Base-by-base conservation (phyloP, 2,329 filamentous ascomycete genomes). In the Furcasterigmium furcatum region DNA sequence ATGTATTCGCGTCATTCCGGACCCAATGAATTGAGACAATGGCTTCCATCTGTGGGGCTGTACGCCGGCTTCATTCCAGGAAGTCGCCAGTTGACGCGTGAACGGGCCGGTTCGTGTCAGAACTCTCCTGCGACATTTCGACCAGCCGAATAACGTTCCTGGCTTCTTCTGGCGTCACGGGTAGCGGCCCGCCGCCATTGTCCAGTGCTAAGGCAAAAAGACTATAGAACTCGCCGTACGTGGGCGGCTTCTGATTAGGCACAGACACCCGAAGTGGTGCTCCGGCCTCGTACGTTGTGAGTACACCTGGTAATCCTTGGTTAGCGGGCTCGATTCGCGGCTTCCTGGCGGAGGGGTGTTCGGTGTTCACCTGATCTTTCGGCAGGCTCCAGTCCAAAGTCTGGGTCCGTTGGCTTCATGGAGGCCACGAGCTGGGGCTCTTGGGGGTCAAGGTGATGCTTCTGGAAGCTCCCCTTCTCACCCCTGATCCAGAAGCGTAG, bases 401-500 rank as follows among this genome's bases (percentile, higher is more conserved):
- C 76, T 4, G 72, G 61, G 45, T 88, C 82, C 1, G 74, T 74
- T 7, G 82, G 81, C 60, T 73, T 76, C 54, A 79, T 64, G 9
- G 87, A 87, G 2, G 68, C 72, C 61, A 79, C 79, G 43, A 91
- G 74, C 62, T 90, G 85, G 46, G 84, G 80, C 67, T 94, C 88
- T 64, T 92, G 88, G 1, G 81, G 70, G 60, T 94, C 88, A 2
- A 92, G 72, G 43, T 76, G 72, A 29, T 70, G 67, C 73, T 91
- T 92, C 69, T 80, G 85, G 66, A 85, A 92, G 58, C 79, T 87
- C 1, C 86, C 88, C 64, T 84, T 82, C n/a, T 80, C 80, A 19
- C 88, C 88, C 20, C 87, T 74, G 9, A 91, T 73, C 87, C 88
- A 91, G 72, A 84, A 92, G 32, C 88, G 72, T 48, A 86, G 71